Conservation (phyloP, 805 yeast genomes). For the Saccharomycopsis javanensis region DNA sequence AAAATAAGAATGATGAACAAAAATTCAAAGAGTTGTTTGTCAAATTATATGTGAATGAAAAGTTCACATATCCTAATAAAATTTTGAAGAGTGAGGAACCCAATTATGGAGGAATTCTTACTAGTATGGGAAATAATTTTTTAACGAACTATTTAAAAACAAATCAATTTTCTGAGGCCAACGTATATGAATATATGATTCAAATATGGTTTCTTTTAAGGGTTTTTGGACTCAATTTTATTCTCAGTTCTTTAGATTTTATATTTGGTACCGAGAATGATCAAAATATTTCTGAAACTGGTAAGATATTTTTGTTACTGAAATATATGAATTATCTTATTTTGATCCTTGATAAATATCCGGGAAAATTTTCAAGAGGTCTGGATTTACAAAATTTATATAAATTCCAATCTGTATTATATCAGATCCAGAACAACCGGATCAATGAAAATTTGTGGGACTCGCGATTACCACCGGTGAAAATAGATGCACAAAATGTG, state of each 20-base stretch:
- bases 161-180: not conserved
- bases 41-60: not conserved
- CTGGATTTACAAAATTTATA: not conserved
- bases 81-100: constrained; percentile 10
- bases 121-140: constrained; percentile 1
- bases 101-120: constrained; percentile 3
- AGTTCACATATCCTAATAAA: not conserved
- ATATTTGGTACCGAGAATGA: constrained; percentile 26
- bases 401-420: not conserved
- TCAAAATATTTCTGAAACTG: constrained; percentile 3
- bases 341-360: not conserved
- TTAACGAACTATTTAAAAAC: not conserved
- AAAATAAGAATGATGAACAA: not conserved
- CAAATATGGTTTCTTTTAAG: constrained; percentile 21
- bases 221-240: constrained; percentile 38
- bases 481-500: not conserved
- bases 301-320: not conserved
- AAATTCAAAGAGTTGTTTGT: not conserved
- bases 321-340: constrained; percentile 5
- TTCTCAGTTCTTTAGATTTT: constrained; percentile 37
- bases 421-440: constrained; percentile 1
- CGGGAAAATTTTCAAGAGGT: not conserved
- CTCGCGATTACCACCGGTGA: not conserved
- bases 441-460: constrained; percentile 5
- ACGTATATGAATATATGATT: constrained; percentile 8